Conservation (phyloP, 2,329 filamentous ascomycete species). For the Harringtonia aguacate region DNA sequence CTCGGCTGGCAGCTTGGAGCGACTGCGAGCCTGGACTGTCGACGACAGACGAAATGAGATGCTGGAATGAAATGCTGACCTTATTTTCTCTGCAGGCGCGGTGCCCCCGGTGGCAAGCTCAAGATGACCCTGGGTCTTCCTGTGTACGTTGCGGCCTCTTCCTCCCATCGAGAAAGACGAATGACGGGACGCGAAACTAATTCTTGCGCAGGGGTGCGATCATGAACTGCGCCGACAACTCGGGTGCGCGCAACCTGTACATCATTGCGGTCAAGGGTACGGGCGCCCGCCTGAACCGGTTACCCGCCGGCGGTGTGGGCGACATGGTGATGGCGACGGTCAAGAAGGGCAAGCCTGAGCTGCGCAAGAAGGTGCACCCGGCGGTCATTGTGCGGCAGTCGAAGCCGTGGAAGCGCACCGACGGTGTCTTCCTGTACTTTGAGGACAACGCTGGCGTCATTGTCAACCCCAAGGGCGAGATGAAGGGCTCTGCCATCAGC, state of each 20-base stretch:
- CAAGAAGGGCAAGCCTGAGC: constrained; percentile 99
- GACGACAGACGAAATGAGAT: not conserved
- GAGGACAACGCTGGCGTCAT: constrained; percentile 99
- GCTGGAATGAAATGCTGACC: constrained; percentile 3
- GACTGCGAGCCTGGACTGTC: no score
- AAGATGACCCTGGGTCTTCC: constrained; percentile 99
- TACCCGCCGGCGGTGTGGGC: constrained; percentile 93
- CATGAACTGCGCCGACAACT: constrained; percentile 99
- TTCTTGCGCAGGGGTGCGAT: constrained; percentile 96
- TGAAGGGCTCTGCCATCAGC: constrained; percentile 99
- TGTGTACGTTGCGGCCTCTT: constrained; percentile 96
- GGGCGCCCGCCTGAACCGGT: constrained; percentile 92
- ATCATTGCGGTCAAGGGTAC: constrained; percentile 99
- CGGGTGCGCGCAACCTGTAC: constrained; percentile 96
- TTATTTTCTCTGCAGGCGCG: constrained; percentile 45
- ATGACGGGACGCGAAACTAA: no score
- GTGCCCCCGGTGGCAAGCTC: constrained; percentile 98
- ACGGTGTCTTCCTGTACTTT: constrained; percentile 99
- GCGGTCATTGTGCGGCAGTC: constrained; percentile 68
- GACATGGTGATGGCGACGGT: constrained; percentile 99
- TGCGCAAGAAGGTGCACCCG: constrained; percentile 99
- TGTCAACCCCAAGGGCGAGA: constrained; percentile 99
- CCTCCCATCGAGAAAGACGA: no score
- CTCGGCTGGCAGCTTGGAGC: no score
- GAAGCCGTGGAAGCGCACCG: constrained; percentile 98